Base-by-base conservation (phyloP, 1,284 basidiomycete species). In the Tilletia setariae region DNA sequence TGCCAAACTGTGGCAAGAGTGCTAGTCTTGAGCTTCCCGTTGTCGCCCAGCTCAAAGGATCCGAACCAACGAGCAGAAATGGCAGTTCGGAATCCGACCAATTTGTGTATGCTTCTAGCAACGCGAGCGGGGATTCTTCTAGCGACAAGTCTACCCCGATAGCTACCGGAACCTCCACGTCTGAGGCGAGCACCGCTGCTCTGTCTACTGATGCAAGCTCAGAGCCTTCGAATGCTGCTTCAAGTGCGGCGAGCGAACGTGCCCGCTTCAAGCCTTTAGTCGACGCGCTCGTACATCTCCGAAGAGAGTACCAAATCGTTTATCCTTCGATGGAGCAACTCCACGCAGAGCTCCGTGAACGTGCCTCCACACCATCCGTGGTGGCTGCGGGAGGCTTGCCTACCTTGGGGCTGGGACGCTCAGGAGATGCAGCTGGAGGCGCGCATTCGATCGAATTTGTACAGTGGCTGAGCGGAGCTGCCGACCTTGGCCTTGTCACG, bases 221-320 rank as follows among this genome's bases (percentile, higher is more conserved):
- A 6, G 35, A 40, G 35, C 35, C 35, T 40, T 40, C 35, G 6
- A 40, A 40, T 11, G 11, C 6, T 40, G 35, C 35, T 40, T 40
- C 35, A 40, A 11, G 6, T 40, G 35, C 35, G 3, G 66, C 68
- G 2, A 69, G 71, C 30, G 68, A 73, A 9, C 64, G 66, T 0
- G 40, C 56, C 46, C 70, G 74, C 15, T 75, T 72, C 62, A 66
- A 68, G 9, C 72, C 72, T 16, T 70, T 75, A 2, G 28, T 75
- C 59, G 72, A 75, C 46, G 68, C 67, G 56, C 56, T 75, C 2
- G 47, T 46, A 3, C 35, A 62, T 1, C 46, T 75, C 25, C 30
- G 64, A 21, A 61, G 56, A 30, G 56, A 61, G 28, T 61, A 61
- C 56, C 56, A 61, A 30, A 61, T 61, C 19, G 56, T 61, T 4